Percentiles rank a stretch among this genome's conserved stretches.
These are phyloP conservation scores for Arthrobotrys megalospora DNA, from an alignment of 2,329 filamentous ascomycete species.

Conservation along the genomic window DNA sequence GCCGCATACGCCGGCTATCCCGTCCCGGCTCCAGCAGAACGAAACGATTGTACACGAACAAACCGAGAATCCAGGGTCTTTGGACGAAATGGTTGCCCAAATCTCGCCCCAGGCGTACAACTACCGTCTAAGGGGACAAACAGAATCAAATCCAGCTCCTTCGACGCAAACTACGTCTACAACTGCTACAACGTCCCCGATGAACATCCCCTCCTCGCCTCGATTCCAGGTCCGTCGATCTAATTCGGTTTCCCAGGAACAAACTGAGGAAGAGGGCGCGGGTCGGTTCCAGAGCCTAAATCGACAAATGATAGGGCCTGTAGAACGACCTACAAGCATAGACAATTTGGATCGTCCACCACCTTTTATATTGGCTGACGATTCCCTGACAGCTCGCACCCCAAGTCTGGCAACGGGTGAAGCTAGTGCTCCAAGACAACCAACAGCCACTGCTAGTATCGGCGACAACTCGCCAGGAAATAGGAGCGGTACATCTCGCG, in stretches of 20 bases:
- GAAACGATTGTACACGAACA: conserved; percentile 55
- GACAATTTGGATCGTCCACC: conserved; percentile 61
- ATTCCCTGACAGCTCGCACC: conserved; percentile 62
- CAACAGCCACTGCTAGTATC: conserved; percentile 33
- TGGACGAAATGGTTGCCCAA: conserved; percentile 47
- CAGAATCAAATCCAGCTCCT: conserved; percentile 27
- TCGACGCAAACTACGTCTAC: conserved; percentile 40
- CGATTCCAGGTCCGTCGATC: conserved; percentile 62
- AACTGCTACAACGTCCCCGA: conserved; percentile 63
- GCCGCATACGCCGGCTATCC: conserved; percentile 92
- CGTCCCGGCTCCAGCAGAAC: conserved; percentile 77
- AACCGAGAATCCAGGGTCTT: conserved; percentile 40
- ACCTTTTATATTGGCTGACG: conserved; percentile 60
- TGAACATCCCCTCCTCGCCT: conserved; percentile 64
- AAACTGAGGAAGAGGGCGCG: conserved; percentile 41
- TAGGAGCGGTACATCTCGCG: conserved; percentile 30
- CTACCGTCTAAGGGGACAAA: conserved; percentile 46
- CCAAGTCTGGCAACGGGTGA: conserved; percentile 58
- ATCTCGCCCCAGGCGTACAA: conserved; percentile 39
- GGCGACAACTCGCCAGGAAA: conserved; percentile 30
- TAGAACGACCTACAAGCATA: conserved; percentile 61
- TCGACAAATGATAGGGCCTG: conserved; percentile 55
- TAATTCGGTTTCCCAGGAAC: conserved; percentile 63
- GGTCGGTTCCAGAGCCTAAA: conserved; percentile 54
- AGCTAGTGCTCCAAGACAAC: conserved; percentile 53